phyloP scores from a whole-genome alignment of 352 stramenopile genomes.

The Phytophthora fragariae region DNA sequence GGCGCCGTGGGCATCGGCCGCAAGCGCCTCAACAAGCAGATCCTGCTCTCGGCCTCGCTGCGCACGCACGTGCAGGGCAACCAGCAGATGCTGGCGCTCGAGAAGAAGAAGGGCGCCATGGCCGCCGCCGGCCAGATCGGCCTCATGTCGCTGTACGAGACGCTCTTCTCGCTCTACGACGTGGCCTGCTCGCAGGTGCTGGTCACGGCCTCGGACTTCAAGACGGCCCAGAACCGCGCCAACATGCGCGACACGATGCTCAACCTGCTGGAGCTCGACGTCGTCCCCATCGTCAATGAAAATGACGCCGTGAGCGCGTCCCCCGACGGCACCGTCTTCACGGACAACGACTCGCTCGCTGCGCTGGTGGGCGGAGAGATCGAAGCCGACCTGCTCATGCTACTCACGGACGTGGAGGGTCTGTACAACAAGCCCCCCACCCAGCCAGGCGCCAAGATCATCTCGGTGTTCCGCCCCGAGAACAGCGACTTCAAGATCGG shows the following conservation, averaged over 20 bases:
- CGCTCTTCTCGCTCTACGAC: conserved; percentile 96
- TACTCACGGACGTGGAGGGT: conserved; percentile 98
- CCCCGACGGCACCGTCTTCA: conserved; percentile 90
- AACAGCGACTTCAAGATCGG: conserved; percentile 74
- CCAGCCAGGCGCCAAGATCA: conserved; percentile 81
- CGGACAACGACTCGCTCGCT: conserved; percentile 96
- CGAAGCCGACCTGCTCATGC: conserved; percentile 93
- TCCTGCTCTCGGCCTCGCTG: conserved; percentile 87
- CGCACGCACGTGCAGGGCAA: conserved; percentile 89
- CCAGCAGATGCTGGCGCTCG: conserved; percentile 90
- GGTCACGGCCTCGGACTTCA: conserved; percentile 85
- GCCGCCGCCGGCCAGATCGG: conserved; percentile 96
- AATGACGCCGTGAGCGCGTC: conserved; percentile 96
- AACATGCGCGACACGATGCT: conserved; percentile 92
- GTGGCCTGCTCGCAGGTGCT: conserved; percentile 94
- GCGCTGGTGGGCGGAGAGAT: conserved; percentile 91
- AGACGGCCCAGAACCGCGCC: conserved; percentile 82
- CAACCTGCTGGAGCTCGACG: conserved; percentile 94
- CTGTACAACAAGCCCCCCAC: conserved; percentile 93
- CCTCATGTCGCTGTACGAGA: conserved; percentile 98
- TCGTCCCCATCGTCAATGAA: conserved; percentile 99
- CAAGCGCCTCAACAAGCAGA: conserved; percentile 94
- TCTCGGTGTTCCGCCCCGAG: conserved; percentile 74
- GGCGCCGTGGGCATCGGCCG: conserved; percentile 95
- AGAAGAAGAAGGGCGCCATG: conserved; percentile 90